phyloP scores from a whole-genome alignment of 768 basidiomycete genomes.

The Boletus reticulatus region DNA sequence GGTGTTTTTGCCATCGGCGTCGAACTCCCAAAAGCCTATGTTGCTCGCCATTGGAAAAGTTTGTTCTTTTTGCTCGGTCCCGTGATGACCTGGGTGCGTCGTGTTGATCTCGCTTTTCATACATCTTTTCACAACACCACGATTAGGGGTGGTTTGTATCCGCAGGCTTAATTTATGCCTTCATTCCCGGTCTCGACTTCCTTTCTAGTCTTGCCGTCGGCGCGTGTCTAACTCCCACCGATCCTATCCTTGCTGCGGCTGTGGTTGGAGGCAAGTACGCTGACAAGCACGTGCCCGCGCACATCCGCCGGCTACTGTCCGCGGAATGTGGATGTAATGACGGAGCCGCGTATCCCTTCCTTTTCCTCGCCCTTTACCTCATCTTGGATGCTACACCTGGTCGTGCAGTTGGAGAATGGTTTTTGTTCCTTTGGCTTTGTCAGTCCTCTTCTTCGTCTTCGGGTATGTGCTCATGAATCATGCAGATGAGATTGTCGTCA shows the following conservation, averaged over 20 bases:
- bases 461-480: slow-evolving; percentile 1
- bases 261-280: slow-evolving; percentile 96
- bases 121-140: slow-evolving; percentile 2
- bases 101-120: background rate
- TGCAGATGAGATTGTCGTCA: slow-evolving; percentile 76
- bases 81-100: slow-evolving; percentile 79
- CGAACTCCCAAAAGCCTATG: slow-evolving; percentile 94
- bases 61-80: slow-evolving; percentile 80
- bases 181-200: slow-evolving; percentile 88
- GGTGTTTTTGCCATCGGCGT: slow-evolving; percentile 98
- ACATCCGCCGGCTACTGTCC: slow-evolving; percentile 63
- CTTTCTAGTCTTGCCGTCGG: slow-evolving; percentile 87
- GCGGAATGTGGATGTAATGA: slow-evolving; percentile 93
- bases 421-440: slow-evolving; percentile 85
- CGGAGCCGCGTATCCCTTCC: slow-evolving; percentile 94
- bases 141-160: slow-evolving; percentile 91
- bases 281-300: slow-evolving; percentile 92
- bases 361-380: slow-evolving; percentile 88
- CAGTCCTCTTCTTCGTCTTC: slow-evolving; percentile 31
- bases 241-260: slow-evolving; percentile 34
- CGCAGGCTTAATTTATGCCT: slow-evolving; percentile 84
- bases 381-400: slow-evolving; percentile 62
- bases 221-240: slow-evolving; percentile 89
- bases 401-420: slow-evolving; percentile 82
- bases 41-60: slow-evolving; percentile 90